Conservation (phyloP, 2,329 filamentous ascomycete genomes). For the Colletotrichum tropicicola region DNA sequence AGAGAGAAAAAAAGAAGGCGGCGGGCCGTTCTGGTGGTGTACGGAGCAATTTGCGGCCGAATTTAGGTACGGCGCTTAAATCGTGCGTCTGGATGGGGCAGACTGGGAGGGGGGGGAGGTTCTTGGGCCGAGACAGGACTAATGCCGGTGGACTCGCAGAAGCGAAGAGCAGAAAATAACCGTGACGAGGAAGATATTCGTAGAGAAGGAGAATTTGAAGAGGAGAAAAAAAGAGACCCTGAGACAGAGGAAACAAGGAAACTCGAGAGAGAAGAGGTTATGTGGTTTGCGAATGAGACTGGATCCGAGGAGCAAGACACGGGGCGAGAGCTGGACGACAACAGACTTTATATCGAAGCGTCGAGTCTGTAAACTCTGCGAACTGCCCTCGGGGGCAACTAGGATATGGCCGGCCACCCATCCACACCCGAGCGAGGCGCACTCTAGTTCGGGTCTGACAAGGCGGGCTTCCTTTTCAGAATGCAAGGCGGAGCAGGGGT, state of each 20-base stretch:
- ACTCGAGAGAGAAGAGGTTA: not conserved
- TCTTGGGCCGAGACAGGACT: conserved; percentile 21
- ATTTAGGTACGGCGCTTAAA: conserved; percentile 31
- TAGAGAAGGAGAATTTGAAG: not conserved
- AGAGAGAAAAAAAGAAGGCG: not conserved
- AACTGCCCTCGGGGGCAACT: no score
- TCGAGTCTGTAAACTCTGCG: not conserved
- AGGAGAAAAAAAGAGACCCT: not conserved
- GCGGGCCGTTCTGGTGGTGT: conserved; percentile 20
- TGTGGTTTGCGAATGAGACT: conserved; percentile 12
- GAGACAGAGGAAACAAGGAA: not conserved
- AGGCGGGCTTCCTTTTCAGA: conserved; percentile 26
- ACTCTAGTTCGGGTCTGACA: conserved; percentile 25
- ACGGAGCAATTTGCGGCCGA: conserved; percentile 18
- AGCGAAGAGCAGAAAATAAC: not conserved
- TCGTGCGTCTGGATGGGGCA: conserved; percentile 5
- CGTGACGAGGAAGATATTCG: not conserved
- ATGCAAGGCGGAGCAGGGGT: conserved; percentile 25
- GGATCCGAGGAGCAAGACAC: not conserved
- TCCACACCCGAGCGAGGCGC: conserved; percentile 24
- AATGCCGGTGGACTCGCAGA: conserved; percentile 21
- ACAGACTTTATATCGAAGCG: conserved; percentile 21
- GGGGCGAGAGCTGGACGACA: conserved; percentile 2
- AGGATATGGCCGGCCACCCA: conserved; percentile 3
- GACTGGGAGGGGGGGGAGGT: not conserved